Evolutionary conservation across 306 rosid species (phyloP).

Genomic region (Cucumis sativus): Cucumber_9930_V3 NC_026656.2:6970001-6970500

Average conservation of each 20-base stretch:
- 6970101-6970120: slow-evolving; percentile 17
- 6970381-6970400: not conserved
- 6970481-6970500: slow-evolving; percentile 32
- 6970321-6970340: not conserved
- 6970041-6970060: slow-evolving; percentile 74
- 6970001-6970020: slow-evolving; percentile 79
- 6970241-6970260: not conserved
- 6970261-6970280: not conserved
- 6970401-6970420: not conserved
- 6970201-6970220: not conserved
- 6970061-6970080: slow-evolving; percentile 68
- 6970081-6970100: slow-evolving; percentile 60
- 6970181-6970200: not conserved
- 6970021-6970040: slow-evolving; percentile 89
- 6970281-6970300: not conserved
- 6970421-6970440: not conserved
- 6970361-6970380: not conserved
- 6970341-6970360: not conserved
- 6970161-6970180: slow-evolving; percentile 34
- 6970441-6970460: no score
- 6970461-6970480: not conserved
- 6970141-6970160: slow-evolving; percentile 21
- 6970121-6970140: slow-evolving; percentile 39
- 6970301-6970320: not conserved
- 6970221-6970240: not conserved